Conservation (phyloP, 2,329 filamentous ascomycete species). For the Colletotrichum endophyticum region DNA sequence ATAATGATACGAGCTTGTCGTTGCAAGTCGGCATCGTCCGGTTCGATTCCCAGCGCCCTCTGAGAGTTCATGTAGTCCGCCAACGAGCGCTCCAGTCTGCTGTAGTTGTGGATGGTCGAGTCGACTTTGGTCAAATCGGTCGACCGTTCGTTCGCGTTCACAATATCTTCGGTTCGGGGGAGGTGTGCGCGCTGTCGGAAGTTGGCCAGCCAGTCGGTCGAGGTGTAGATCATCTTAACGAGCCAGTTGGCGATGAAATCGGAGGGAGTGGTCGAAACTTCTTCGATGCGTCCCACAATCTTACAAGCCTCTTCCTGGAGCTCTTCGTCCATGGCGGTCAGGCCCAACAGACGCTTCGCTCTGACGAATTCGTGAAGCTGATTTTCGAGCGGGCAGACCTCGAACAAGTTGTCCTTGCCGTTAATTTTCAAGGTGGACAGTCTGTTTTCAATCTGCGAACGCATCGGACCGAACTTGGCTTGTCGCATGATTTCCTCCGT, state of each 20-base stretch:
- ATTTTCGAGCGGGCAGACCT: slow-evolving; percentile 60
- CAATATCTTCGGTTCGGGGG: slow-evolving; percentile 61
- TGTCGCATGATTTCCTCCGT: slow-evolving; percentile 44
- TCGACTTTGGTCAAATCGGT: slow-evolving; percentile 61
- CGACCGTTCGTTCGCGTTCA: slow-evolving; percentile 51
- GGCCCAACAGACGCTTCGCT: slow-evolving; percentile 55
- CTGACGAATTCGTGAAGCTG: slow-evolving; percentile 60
- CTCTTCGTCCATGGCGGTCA: slow-evolving; percentile 64
- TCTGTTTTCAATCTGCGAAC: slow-evolving; percentile 50
- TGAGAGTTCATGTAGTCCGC: slow-evolving; percentile 55
- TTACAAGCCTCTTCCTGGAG: slow-evolving; percentile 64
- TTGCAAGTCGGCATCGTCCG: slow-evolving; percentile 60
- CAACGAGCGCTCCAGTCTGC: slow-evolving; percentile 60
- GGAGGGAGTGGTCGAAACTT: slow-evolving; percentile 52
- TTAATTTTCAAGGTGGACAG: slow-evolving; percentile 58
- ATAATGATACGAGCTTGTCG: slow-evolving; percentile 64
- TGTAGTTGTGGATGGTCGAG: slow-evolving; percentile 64
- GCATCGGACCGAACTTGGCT: slow-evolving; percentile 54
- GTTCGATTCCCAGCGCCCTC: slow-evolving; percentile 48
- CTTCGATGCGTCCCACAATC: slow-evolving; percentile 62
- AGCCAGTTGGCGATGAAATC: slow-evolving; percentile 61
- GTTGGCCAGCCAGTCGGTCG: slow-evolving; percentile 58
- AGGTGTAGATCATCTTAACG: slow-evolving; percentile 53
- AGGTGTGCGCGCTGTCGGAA: slow-evolving; percentile 63
- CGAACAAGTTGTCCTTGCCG: slow-evolving; percentile 62